These are phyloP conservation scores for Xylariaceae sp. DNA, from an alignment of 2,329 filamentous ascomycete genomes.

Conservation along the genomic window DNA sequence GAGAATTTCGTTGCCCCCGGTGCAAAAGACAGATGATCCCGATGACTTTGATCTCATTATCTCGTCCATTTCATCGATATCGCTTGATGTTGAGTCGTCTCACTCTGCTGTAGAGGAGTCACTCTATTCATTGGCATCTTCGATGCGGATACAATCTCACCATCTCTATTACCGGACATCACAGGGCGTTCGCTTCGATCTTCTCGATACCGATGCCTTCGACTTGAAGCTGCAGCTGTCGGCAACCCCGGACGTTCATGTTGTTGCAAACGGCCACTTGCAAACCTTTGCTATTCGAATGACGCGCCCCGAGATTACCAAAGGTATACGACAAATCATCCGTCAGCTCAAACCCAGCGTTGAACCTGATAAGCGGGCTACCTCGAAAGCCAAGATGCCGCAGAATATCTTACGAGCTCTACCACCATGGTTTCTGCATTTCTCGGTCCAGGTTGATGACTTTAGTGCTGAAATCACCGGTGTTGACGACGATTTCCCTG, in stretches of 20 bases:
- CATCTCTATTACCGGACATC: slow-evolving; percentile 92
- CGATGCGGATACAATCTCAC: slow-evolving; percentile 77
- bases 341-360: slow-evolving; percentile 71
- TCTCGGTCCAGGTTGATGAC: slow-evolving; percentile 79
- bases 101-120: slow-evolving; percentile 78
- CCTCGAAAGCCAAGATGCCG: slow-evolving; percentile 45
- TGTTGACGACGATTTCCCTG: slow-evolving; percentile 75
- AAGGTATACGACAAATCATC: slow-evolving; percentile 87
- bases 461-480: slow-evolving; percentile 90
- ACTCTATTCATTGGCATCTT: slow-evolving; percentile 80
- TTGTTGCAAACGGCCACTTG: slow-evolving; percentile 71
- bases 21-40: slow-evolving; percentile 57
- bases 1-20: slow-evolving; percentile 78
- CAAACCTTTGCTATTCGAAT: slow-evolving; percentile 87
- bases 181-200: slow-evolving; percentile 73
- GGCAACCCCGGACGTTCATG: slow-evolving; percentile 78
- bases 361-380: slow-evolving; percentile 54
- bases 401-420: slow-evolving; percentile 70
- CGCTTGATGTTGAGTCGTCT: slow-evolving; percentile 90
- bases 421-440: slow-evolving; percentile 78
- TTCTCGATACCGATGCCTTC: slow-evolving; percentile 80
- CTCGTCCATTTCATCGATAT: slow-evolving; percentile 88
- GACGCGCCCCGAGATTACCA: slow-evolving; percentile 85
- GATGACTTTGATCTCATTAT: slow-evolving; percentile 95
- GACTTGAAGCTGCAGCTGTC: slow-evolving; percentile 82